phyloP scores from a whole-genome alignment of 73 alveolate genomes.

The Tetrahymena malaccensis region DNA sequence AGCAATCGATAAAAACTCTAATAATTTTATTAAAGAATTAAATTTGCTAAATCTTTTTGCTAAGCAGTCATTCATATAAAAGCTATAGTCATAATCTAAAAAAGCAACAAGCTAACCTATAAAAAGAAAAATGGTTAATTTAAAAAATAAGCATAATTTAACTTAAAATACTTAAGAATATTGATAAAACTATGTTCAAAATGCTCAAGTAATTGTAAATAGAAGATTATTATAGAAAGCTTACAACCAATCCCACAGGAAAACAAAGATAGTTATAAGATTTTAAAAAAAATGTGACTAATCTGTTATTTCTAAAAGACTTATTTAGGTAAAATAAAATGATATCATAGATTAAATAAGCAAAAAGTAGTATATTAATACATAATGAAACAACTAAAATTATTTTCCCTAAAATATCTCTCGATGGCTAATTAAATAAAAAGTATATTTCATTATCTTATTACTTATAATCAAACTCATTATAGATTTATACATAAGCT shows the following conservation, averaged over 20 bases:
- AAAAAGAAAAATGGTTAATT: too few species aligned
- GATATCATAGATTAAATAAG: neutral
- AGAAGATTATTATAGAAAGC: neutral
- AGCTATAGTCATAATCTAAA: neutral
- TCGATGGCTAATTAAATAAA: neutral
- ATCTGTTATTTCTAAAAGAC: neutral
- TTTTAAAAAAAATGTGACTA: too few species aligned
- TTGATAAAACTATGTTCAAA: neutral
- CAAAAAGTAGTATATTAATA: neutral
- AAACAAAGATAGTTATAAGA: neutral
- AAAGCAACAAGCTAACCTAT: neutral
- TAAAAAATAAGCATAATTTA: too few species aligned
- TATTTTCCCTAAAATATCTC: neutral
- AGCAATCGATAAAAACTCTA: neutral
- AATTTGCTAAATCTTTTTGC: neutral
- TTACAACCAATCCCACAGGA: neutral
- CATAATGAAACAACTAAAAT: too few species aligned
- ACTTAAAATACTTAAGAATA: neutral
- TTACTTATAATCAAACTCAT: too few species aligned
- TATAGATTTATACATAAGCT: neutral
- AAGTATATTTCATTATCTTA: neutral
- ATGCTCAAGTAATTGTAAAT: neutral
- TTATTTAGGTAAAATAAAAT: too few species aligned
- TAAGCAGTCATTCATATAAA: neutral
- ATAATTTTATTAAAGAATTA: neutral